Conservation (phyloP, 768 basidiomycete genomes). For the Xanthoconium purpureum region DNA sequence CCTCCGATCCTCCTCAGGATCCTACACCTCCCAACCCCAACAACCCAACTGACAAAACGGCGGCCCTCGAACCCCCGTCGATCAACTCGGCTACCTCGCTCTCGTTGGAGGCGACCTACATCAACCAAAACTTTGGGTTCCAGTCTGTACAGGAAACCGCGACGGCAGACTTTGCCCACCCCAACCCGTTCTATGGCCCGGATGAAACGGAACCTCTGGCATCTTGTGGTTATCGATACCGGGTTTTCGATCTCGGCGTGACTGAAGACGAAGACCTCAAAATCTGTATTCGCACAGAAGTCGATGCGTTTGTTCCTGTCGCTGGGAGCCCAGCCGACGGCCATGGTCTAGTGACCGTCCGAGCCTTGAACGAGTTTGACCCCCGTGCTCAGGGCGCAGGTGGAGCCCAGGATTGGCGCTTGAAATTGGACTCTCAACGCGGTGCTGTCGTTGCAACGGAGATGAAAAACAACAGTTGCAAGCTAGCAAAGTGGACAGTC, state of each 20-base stretch:
- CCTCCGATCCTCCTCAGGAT: constrained; percentile 89
- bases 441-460: constrained; percentile 98
- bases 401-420: constrained; percentile 97
- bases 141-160: constrained; percentile 82
- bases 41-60: constrained; percentile 64
- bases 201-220: constrained; percentile 95
- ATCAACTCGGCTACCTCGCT: constrained; percentile 94
- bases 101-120: constrained; percentile 95
- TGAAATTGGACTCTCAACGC: constrained; percentile 93
- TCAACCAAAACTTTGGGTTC: constrained; percentile 98
- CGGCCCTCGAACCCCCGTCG: constrained; percentile 65
- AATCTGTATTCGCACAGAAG: constrained; percentile 92
- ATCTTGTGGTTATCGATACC: constrained; percentile 94
- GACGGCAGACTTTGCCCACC: constrained; percentile 71
- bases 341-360: constrained; percentile 83
- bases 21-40: constrained; percentile 74
- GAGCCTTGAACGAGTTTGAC: constrained; percentile 97
- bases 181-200: constrained; percentile 94
- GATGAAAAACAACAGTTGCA: constrained; percentile 99
- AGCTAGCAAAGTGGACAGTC: constrained; percentile 96
- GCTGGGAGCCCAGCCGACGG: constrained; percentile 62
- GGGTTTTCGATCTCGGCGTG: constrained; percentile 89
- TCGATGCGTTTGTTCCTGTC: constrained; percentile 79
- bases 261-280: constrained; percentile 89
- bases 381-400: constrained; percentile 85